Evolutionary conservation across 495 filamentous ascomycete genomes (phyloP), one percentile per base, ranked within the genome.

Genomic region (Parmelia sp.): DNA sequence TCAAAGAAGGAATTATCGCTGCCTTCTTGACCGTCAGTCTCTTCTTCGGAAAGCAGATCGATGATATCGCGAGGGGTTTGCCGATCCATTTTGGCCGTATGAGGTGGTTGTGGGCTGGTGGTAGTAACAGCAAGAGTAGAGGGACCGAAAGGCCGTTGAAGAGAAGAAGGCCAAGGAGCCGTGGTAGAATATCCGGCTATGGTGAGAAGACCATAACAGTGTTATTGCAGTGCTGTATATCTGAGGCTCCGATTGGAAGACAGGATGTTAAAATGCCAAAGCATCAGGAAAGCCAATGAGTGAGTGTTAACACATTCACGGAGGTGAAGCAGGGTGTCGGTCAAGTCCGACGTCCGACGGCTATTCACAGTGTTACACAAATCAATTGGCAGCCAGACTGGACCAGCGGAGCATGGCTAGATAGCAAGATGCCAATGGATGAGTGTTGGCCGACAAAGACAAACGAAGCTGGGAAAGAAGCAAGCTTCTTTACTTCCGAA

Each of bases 1-100:
- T 53, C 33, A 21, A 56, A 55, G 4, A 63, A n/a, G 2, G 19
- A 59, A 19, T 68, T 47, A 56, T 65, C 62, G 49, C 66, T 70
- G 27, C 35, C 45, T 0, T 67, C 59, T 53, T 53, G 25, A 17
- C 12, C 25, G 25, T 53, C 49, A 31, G 4, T 29, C 10, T 53
- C 49, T 4, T 53, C 49, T 31, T 31, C 49, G 12, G 49, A 31
- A 17, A 58, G 55, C 7, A 70, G 61, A 14, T 70, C 65, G 51
- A 70, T 63, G 19, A 70, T 27, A 3, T 63, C 51, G 15, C 42
- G 59, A 17, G 37, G 57, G 7, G 56, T 17, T 11, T 23, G 21
- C 25, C 23, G 61, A 57, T 39, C 27, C 61, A 63, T 63, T 31
- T 17, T 23, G 27, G n/a, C 11, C 21, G 25, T 37, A 21, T 17